Evolutionary conservation across 495 filamentous ascomycete genomes (phyloP), one percentile per base, ranked within the genome.

Genomic region (Penicillium roqueforti): DNA sequence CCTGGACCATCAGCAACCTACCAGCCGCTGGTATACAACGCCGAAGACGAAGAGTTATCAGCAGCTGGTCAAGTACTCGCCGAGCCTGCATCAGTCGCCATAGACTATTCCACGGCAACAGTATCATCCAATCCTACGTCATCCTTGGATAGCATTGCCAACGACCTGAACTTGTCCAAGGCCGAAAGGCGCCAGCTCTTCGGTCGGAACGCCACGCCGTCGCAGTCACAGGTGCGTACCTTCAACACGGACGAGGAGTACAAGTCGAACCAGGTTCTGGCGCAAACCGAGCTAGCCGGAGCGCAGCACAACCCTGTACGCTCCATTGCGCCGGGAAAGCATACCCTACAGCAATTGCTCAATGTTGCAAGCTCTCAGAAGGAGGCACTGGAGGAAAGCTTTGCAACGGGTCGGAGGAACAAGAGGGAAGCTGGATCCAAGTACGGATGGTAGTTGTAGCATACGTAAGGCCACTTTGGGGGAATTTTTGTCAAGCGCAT

Each of bases 181-280:
- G 71, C 87, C 0, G 83, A 87, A 44, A 79, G 84, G 43, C 85
- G 91, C 20, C 91, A 92, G 55, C 83, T 96, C 9, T 88, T 96
- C 55, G 91, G 91, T 23, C 85, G 91, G 4, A 68, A 74, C 50
- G 67, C 61, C 3, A 65, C 59, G 39, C 50, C 66, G 9, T 61
- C 62, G n/a, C 57, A 70, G 36, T 69, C 71, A 6, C 77, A 71
- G 20, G 74, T 95, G 8, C 71, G 89, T 42, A 87, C 83, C 53
- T 95, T 97, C 83, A 87, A 92, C 70, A 92, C 87, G 36, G 89
- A 91, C 66, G 67, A 71, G 47, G 91, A 97, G 69, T 97, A 97
- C 72, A 82, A 77, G 14, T 80, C 85, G 51, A 97, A 97, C 68
- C 85, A 92, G 68, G 74, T 73, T 44, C 37, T 70, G 49, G 58